Evolutionary conservation across 1,284 basidiomycete genomes (phyloP), one percentile per base, ranked within the genome.

Genomic region (Calocybe gambosa): DNA sequence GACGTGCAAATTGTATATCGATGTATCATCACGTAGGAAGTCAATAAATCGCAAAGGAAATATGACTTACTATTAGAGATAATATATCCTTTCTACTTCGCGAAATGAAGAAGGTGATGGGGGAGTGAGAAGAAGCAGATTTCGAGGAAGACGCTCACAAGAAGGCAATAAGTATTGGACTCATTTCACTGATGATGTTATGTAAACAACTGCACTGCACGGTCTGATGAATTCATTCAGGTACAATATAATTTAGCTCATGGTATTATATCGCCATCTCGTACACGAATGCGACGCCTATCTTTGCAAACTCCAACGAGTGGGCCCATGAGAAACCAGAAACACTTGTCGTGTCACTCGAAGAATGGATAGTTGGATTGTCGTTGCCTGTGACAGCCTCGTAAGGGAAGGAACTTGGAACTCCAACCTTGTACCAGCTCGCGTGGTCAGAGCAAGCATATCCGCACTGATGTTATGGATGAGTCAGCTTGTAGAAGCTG

Each of bases 311-410:
- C 55, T 76, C 67, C 21, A 69, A 54, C 9, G 69, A 68, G 46
- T 76, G 67, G 4, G 67, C 64, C 66, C 78, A 80, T 10, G 74
- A 78, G 65, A 82, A 82, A 46, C 77, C 78, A 19, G 61, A 52
- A 15, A 66, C 60, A 33, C 57, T 59, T 8, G 64, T 67, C 12
- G 63, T 65, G 50, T 70, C 69, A 28, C 49, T 58, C 8, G 69
- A 55, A 21, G 70, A 69, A 64, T 82, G 80, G 50, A 82, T 74
- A 52, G 71, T 68, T 46, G 73, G 69, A 63, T 79, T 70, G 45
- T 71, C 63, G 47, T 68, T 55, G 23, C 66, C 64, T 0, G 67
- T 68, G 40, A 70, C 53, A 5, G 67, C 67, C 55, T 71, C 69
- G 50, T 64, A 71, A n/a, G 67, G 68, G 61, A 68, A 67, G 18